A percentile compares a stretch with the other conserved stretches of the same genome.
Conservation (phyloP, 1,284 basidiomycete species). For the Boletellus deceptivus region DNA sequence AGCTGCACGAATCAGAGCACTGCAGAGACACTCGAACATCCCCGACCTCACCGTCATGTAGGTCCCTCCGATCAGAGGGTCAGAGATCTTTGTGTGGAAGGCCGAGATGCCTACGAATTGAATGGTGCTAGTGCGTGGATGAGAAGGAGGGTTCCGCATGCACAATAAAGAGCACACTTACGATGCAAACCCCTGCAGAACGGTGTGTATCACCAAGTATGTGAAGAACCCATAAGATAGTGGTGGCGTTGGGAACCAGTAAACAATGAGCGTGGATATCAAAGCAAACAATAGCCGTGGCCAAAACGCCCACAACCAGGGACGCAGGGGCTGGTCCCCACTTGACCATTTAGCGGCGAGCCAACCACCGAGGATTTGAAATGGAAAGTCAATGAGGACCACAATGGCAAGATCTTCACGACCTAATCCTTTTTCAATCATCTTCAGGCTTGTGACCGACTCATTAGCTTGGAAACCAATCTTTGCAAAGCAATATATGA, state of each 20-base stretch:
- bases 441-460: slow-evolving; percentile 88
- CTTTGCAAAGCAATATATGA: slow-evolving; percentile 91
- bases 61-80: slow-evolving; percentile 95
- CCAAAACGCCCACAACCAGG: slow-evolving; percentile 94
- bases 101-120: slow-evolving; percentile 99
- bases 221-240: slow-evolving; percentile 80
- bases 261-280: slow-evolving; percentile 78
- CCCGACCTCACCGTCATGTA: slow-evolving; percentile 85
- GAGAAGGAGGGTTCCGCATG: slow-evolving; percentile 2
- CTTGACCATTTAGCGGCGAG: slow-evolving; percentile 92
- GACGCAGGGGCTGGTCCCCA: slow-evolving; percentile 71
- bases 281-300: slow-evolving; percentile 76
- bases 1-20: slow-evolving; percentile 49
- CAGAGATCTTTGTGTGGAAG: slow-evolving; percentile 96
- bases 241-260: slow-evolving; percentile 79
- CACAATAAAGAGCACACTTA: slow-evolving; percentile 38
- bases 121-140: slow-evolving; percentile 65
- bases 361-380: slow-evolving; percentile 95
- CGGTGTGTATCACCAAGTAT: slow-evolving; percentile 77
- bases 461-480: slow-evolving; percentile 97
- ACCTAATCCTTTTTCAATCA: slow-evolving; percentile 95
- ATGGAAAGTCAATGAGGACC: slow-evolving; percentile 96
- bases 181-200: slow-evolving; percentile 85
- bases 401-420: slow-evolving; percentile 95
- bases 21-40: neutral